Base-by-base conservation (phyloP, 2,329 filamentous ascomycete genomes). In the Alternaria novae-zelandiae region DNA sequence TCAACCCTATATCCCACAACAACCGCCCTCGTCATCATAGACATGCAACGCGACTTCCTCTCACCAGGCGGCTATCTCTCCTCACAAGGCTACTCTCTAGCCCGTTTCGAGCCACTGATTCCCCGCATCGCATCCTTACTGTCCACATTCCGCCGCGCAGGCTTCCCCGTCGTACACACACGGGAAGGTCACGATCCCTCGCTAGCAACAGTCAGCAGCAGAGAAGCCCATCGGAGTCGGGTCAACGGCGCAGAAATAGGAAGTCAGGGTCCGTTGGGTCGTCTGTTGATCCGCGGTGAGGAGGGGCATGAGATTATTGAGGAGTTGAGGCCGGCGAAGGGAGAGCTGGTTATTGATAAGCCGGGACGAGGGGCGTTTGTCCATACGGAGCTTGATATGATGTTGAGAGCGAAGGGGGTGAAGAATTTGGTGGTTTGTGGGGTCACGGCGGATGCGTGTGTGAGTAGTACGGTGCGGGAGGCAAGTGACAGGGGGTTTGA, bases 201-300 rank as follows among this genome's bases (percentile, higher is more conserved):
- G 68, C 80, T 89, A 6, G 86, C 85, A 0, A 88, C 87, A 8
- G 81, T 89, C 1, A 85, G 85, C 0, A 78, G 81, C 11, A 80
- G 87, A n/a, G 87, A 89, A 71, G 74, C 74, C 2, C 84, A 83
- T 54, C 83, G 87, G 4, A 87, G 84, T 44, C 79, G 79, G 12
- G 85, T 88, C 60, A 87, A 87, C 23, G 68, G 72, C 1, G 72
- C 86, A n/a, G 84, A 84, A 0, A 88, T 89, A 49, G 84, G 82
- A 4, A 82, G 83, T 11, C 75, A 65, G 13, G 87, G 87, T 0
- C 87, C 87, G 1, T 74, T 89, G 47, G 87, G 88, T 1, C 83
- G 85, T n/a, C 81, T 89, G 3, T 77, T 90, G 5, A 80, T 89
- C 23, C 84, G 87, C 20, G 87, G 88, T 1, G 85, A 89, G 68